These are phyloP conservation scores for Cutaneotrichosporon sp. DNA, from an alignment of 1,284 basidiomycete genomes.

Conservation along the genomic window DNA sequence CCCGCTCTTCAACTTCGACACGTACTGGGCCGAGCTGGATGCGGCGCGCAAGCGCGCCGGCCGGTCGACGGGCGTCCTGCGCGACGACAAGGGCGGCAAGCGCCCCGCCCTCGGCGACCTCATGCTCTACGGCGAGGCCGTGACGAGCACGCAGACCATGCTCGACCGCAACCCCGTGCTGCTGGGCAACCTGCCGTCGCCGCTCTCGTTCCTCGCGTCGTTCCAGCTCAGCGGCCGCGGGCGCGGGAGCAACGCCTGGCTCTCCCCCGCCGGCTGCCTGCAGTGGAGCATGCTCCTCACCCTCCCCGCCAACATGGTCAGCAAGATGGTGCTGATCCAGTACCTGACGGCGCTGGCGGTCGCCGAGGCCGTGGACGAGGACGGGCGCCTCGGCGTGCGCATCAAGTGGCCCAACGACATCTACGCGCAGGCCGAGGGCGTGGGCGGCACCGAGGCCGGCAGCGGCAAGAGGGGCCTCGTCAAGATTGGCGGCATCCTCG, in stretches of 20 bases:
- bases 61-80: slow-evolving; percentile 35
- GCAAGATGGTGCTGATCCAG: slow-evolving; percentile 87
- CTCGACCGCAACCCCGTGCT: slow-evolving; percentile 85
- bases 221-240: slow-evolving; percentile 87
- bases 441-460: slow-evolving; percentile 43
- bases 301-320: slow-evolving; percentile 60
- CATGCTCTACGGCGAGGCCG: slow-evolving; percentile 81
- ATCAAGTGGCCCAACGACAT: slow-evolving; percentile 99
- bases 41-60: slow-evolving; percentile 40
- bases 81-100: slow-evolving; percentile 29
- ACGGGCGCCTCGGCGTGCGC: slow-evolving; percentile 64
- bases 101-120: slow-evolving; percentile 64
- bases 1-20: slow-evolving; percentile 56
- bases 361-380: slow-evolving; percentile 66
- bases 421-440: slow-evolving; percentile 64
- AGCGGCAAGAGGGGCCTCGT: slow-evolving; percentile 56
- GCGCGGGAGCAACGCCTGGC: slow-evolving; percentile 86
- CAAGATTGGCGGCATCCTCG: slow-evolving; percentile 88
- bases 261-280: slow-evolving; percentile 87
- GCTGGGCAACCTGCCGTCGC: slow-evolving; percentile 69
- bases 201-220: slow-evolving; percentile 74
- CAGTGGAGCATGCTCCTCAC: slow-evolving; percentile 81
- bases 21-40: slow-evolving; percentile 53
- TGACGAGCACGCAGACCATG: slow-evolving; percentile 94
- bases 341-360: slow-evolving; percentile 90